Evolutionary conservation across 2,329 filamentous ascomycete genomes (phyloP), one percentile per base, ranked within the genome.

Genomic region (Cladosporium sp.): DNA sequence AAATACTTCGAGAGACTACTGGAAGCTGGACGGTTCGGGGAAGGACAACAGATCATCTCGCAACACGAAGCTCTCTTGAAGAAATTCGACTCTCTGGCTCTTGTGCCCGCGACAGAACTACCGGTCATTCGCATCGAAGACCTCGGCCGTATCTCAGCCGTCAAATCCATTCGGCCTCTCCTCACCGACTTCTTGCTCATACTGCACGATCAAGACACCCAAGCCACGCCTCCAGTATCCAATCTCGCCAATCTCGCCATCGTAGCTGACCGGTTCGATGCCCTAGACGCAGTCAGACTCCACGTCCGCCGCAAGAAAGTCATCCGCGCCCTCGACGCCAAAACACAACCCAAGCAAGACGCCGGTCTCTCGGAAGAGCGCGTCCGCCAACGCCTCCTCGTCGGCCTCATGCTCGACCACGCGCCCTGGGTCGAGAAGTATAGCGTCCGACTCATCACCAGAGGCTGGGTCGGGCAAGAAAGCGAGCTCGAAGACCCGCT

Each of bases 251-350:
- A 89, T 1, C 79, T 93, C 49, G 87, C 89, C 49, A 84, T 92
- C 61, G 84, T 91, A 65, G 89, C 90, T 11, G 91, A 93, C 75
- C 86, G 89, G 53, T 93, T 92, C 76, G 88, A 90, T 77, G 89
- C 88, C 67, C 78, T 87, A 1, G 75, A 80, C 2, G 75, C 81
- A 12, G 82, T 92, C 1, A 80, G 84, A 10, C 80, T 79, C 56
- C 86, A 86, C 68, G 76, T 89, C 21, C 81, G 81, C 57, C 75
- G 75, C 61, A 80, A 78, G 71, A 81, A 80, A 69, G 75, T 78
- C 31, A 67, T 82, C 23, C 73, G 78, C 40, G 66, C 75, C 21
- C 73, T 82, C 6, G 82, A 83, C 65, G 75, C 76, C 16, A 83
- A 80, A 69, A 75, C 76, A 46, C 79, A 81, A 62, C 70, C 79